Evolutionary conservation across 805 yeast genomes (phyloP), one percentile per base, ranked within the genome.

Genomic region (Lachancea meyersii): DNA sequence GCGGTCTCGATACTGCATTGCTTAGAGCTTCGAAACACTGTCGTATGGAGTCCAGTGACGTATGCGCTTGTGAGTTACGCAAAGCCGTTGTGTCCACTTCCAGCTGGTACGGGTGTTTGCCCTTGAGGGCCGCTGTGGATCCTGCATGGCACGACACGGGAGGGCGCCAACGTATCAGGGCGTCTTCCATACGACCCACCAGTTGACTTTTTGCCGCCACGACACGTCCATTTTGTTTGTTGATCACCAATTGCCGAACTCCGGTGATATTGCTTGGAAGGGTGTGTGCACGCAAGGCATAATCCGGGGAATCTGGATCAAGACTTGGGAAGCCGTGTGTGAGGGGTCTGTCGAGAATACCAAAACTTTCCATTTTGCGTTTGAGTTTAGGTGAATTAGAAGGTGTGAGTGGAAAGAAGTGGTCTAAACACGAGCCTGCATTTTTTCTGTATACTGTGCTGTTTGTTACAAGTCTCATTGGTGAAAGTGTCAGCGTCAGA

Each of bases 151-250:
- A 54, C 3, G 57, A 53, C 1, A 45, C 43, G 1, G 61, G 48
- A 5, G 62, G 60, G 19, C 50, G 54, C 60, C 63, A 58, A 34
- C 51, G 57, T 13, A 60, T 44, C 23, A 61, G 33, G 11, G 47
- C 44, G 13, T 56, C 61, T 37, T 58, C 65, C 59, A 57, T 54
- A 14, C 52, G 50, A 19, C 48, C 47, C 13, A 49, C 40, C 22
- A 57, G 51, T 17, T 43, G 48, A 40, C 52, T 50, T 9, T 44
- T 45, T 2, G 44, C 37, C 3, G 54, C 49, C 7, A 40, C 35
- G 2, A 37, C 38, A 23, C 61, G 47, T 33, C 44, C 45, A 16
- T 49, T 52, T 31, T 61, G 62, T 34, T 49, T 51, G 5, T 52
- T 48, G 16, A 51, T 58, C 4, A 60, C 61, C 32, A 61, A 34